Base-by-base conservation (phyloP, 352 stramenopile species). In the Phytophthora cactorum region DNA sequence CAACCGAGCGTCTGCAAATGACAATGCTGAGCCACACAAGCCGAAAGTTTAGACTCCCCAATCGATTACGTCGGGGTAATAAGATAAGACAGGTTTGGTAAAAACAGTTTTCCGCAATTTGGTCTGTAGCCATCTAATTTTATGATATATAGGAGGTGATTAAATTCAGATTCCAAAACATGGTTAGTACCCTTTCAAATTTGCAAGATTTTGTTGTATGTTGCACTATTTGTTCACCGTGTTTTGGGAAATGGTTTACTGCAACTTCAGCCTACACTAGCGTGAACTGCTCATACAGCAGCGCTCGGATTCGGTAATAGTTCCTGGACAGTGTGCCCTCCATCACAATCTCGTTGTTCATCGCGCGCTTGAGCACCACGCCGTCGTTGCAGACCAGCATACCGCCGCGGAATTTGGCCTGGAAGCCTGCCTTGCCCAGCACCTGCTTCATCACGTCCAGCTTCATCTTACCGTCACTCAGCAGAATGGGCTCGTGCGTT, bases 371-470 rank as follows among this genome's bases (percentile, higher is more conserved):
- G 59, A 96, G 86, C 59, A 94, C 89, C 41, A 96, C 88, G 28
- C 89, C 89, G 47, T 96, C 88, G 59, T 94, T 93, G 77, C 89
- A 96, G 8, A 96, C 84, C 27, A 96, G 72, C 89, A 95, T 96
- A 50, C 89, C 88, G 9, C 89, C 84, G n/a, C 84, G 86, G 60
- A 95, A 96, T 60, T 96, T 96, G 70, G 88, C 89, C 63, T 96
- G 89, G 73, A 95, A 96, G 0, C 88, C 89, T 10, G 88, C 86
- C 50, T 93, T 93, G 39, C 84, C 85, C 32, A 96, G 72, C 56
- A 96, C 81, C 65, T 95, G 87, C 71, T 96, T 95, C 88, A 96
- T 95, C 61, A 94, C 79, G 61, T 95, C 86, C 59, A 96, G 75
- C 72, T 95, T 96, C 72, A 96, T 87, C 74, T 96, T 96, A 74